phyloP scores from a whole-genome alignment of 2,329 filamentous ascomycete species.

The Trichoderma oligosporum region DNA sequence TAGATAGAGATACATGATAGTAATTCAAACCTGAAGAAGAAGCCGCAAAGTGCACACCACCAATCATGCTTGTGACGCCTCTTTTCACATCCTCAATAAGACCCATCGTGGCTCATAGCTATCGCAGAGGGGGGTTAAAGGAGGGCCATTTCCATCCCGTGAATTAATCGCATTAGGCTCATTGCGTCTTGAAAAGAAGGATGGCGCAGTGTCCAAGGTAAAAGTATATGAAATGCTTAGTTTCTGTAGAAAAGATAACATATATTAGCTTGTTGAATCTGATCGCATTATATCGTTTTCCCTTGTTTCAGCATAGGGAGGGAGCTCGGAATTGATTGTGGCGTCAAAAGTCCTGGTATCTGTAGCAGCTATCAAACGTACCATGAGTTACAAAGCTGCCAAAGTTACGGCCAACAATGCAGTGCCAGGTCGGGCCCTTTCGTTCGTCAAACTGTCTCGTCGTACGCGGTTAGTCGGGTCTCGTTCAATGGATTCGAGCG shows the following conservation, averaged over 20 bases:
- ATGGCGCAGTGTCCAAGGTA: conserved; percentile 98
- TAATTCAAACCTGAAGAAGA: not conserved
- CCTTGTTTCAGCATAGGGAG: no score
- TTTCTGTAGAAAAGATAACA: conserved; percentile 61
- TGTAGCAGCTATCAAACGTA: conserved; percentile 43
- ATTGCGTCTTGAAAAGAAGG: conserved; percentile 98
- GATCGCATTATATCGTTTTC: no score
- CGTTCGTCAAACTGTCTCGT: conserved; percentile 79
- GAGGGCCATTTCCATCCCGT: not conserved
- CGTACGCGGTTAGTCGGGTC: conserved; percentile 9
- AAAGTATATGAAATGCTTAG: conserved; percentile 99
- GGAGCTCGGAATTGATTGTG: not conserved
- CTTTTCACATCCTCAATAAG: not conserved
- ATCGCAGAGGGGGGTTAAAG: no score
- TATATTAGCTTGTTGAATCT: not conserved
- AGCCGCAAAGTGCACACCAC: conserved; percentile 5
- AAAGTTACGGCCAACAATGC: conserved; percentile 97
- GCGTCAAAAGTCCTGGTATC: no score
- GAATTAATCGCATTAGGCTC: conserved; percentile 28
- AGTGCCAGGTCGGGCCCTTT: conserved; percentile 98
- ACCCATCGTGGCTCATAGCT: not conserved
- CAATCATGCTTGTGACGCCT: not conserved
- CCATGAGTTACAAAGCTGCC: conserved; percentile 98
- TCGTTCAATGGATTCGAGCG: conserved; percentile 6
- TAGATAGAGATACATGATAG: not conserved